These are phyloP conservation scores for Pleurostoma richardsiae DNA, from an alignment of 2,329 filamentous ascomycete genomes.

Conservation along the genomic window DNA sequence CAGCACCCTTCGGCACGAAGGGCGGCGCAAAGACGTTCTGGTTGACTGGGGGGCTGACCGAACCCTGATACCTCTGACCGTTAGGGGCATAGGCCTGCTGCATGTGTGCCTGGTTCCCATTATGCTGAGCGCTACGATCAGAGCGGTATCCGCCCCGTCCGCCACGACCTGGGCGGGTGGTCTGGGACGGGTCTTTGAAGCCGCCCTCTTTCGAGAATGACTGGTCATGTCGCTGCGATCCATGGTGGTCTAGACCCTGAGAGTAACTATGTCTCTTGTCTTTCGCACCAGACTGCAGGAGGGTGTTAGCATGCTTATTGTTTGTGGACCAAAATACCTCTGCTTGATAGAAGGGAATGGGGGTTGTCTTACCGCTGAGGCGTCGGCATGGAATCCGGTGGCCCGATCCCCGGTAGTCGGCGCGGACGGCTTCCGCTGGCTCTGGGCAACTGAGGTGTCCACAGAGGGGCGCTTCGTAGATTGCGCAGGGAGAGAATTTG, in stretches of 20 bases:
- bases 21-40: slow-evolving; percentile 25
- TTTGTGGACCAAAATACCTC: too few species aligned
- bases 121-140: slow-evolving; percentile 37
- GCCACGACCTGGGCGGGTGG: slow-evolving; percentile 7
- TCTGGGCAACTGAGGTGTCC: slow-evolving; percentile 33
- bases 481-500: slow-evolving; percentile 26
- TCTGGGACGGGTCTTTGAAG: not conserved
- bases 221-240: too few species aligned
- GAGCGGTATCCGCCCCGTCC: slow-evolving; percentile 39
- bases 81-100: slow-evolving; percentile 28
- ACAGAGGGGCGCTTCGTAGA: slow-evolving; percentile 38
- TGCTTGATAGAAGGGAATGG: too few species aligned
- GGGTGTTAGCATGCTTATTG: too few species aligned
- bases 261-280: too few species aligned
- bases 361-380: slow-evolving; percentile 30
- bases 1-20: too few species aligned
- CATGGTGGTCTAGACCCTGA: too few species aligned
- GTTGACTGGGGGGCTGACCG: slow-evolving; percentile 39
- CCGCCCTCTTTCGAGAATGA: too few species aligned
- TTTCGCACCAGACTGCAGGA: too few species aligned
- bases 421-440: slow-evolving; percentile 39
- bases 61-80: slow-evolving; percentile 25
- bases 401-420: slow-evolving; percentile 38
- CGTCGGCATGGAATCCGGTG: slow-evolving; percentile 14
- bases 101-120: slow-evolving; percentile 20